Percentiles rank a stretch among this genome's conserved stretches.
These are phyloP conservation scores for Cutaneotrichosporon dermatis DNA, from an alignment of 1,284 basidiomycete genomes.

Conservation along the genomic window DNA sequence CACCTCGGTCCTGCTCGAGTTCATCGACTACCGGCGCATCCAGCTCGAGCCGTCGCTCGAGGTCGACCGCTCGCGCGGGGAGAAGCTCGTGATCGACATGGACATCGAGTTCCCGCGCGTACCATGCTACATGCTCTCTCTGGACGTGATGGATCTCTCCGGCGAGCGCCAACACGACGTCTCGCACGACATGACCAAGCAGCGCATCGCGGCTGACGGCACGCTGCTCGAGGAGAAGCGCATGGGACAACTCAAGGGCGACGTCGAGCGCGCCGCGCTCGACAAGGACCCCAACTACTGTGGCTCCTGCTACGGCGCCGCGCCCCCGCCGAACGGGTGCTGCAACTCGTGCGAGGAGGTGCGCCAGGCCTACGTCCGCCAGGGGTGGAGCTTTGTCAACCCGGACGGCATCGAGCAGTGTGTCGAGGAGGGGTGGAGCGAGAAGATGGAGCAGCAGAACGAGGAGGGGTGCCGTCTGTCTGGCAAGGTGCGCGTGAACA, in stretches of 20 bases:
- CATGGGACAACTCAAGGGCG: conserved; percentile 63
- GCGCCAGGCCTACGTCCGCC: conserved; percentile 78
- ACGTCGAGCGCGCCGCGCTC: conserved; percentile 72
- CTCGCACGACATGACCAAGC: conserved; percentile 83
- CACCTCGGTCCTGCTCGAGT: conserved; percentile 89
- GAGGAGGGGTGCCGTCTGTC: conserved; percentile 91
- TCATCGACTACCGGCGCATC: conserved; percentile 87
- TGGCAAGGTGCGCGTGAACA: conserved; percentile 90
- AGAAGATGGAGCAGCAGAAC: conserved; percentile 86
- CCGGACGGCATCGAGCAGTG: conserved; percentile 93
- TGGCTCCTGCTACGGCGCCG: conserved; percentile 97
- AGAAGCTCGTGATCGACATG: conserved; percentile 85
- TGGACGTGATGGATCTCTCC: conserved; percentile 97
- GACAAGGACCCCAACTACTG: conserved; percentile 67
- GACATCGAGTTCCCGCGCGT: conserved; percentile 95
- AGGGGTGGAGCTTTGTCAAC: conserved; percentile 90
- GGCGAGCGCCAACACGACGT: conserved; percentile 90
- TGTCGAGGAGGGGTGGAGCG: conserved; percentile 88
- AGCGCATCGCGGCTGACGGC: conserved; percentile 65
- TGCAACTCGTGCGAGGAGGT: conserved; percentile 98
- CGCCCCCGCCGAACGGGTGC: conserved; percentile 74
- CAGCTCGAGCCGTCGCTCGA: conserved; percentile 81
- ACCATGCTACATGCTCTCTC: conserved; percentile 91
- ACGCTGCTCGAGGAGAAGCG: conserved; percentile 54
- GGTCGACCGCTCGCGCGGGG: conserved; percentile 89